phyloP scores from a whole-genome alignment of 768 basidiomycete genomes.

The Suillus subaureus region DNA sequence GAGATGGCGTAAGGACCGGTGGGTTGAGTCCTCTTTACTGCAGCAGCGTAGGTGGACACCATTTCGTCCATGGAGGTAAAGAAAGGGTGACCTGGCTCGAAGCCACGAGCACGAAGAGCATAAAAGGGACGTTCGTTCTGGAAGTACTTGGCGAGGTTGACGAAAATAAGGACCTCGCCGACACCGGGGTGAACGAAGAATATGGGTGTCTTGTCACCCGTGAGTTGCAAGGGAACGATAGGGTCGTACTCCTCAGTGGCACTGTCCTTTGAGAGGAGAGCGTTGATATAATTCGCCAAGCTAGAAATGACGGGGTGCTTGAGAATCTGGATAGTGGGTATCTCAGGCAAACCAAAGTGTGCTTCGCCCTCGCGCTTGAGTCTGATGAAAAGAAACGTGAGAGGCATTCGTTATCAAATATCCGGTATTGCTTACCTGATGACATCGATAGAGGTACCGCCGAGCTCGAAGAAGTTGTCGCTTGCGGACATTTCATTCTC shows the following conservation, averaged over 20 bases:
- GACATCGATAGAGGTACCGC: constrained; percentile 40
- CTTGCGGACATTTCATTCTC: constrained; percentile 24
- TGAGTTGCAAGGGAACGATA: constrained; percentile 39
- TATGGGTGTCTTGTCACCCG: constrained; percentile 41
- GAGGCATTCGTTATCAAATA: neutral
- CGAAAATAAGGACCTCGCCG: constrained; percentile 42
- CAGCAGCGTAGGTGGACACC: constrained; percentile 38
- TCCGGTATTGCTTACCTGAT: constrained; percentile 18
- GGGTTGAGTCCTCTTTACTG: constrained; percentile 36
- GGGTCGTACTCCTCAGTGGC: constrained; percentile 35
- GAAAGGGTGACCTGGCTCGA: constrained; percentile 40
- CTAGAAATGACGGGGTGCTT: constrained; percentile 32
- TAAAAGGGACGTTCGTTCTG: constrained; percentile 44
- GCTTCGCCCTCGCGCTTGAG: constrained; percentile 26
- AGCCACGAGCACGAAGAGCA: constrained; percentile 47
- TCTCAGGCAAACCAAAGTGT: constrained; percentile 28
- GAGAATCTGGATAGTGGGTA: constrained; percentile 40
- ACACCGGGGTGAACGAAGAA: constrained; percentile 47
- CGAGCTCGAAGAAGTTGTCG: constrained; percentile 42
- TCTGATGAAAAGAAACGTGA: constrained; percentile 5
- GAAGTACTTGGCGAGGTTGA: constrained; percentile 42
- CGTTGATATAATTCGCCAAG: constrained; percentile 32
- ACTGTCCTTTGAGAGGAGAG: constrained; percentile 20
- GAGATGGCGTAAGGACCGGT: constrained; percentile 44
- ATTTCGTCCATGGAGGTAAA: constrained; percentile 43